Evolutionary conservation across 1,284 basidiomycete species (phyloP).

Genomic region (Malassezia equina): DNA sequence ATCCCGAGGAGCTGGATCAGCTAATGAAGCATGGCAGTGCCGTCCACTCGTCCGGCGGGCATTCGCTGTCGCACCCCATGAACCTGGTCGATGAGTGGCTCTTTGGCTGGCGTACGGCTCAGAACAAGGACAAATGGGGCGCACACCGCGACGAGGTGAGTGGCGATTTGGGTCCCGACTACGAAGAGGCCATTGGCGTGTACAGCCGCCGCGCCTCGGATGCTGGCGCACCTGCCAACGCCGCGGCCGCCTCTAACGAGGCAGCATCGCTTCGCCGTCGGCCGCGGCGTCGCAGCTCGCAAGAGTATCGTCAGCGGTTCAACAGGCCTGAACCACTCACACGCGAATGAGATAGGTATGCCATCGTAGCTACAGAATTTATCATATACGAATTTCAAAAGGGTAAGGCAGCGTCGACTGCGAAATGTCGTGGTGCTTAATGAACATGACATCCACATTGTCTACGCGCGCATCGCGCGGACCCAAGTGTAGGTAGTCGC

Average conservation of each 20-base stretch:
- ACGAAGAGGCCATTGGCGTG: slow-evolving; percentile 13
- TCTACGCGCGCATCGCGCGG: slow-evolving; percentile 12
- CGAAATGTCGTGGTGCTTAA: slow-evolving; percentile 15
- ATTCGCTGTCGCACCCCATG: slow-evolving; percentile 40
- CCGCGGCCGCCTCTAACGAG: not conserved
- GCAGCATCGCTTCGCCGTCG: not conserved
- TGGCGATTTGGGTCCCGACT: slow-evolving; percentile 11
- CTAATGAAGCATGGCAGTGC: slow-evolving; percentile 20
- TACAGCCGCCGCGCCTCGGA: not conserved
- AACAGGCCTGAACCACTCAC: not conserved
- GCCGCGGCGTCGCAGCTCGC: slow-evolving; percentile 2
- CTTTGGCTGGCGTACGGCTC: slow-evolving; percentile 63
- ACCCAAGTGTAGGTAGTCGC: slow-evolving; percentile 12
- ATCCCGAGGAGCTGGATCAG: slow-evolving; percentile 24
- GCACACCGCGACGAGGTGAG: not conserved
- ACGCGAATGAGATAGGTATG: not conserved
- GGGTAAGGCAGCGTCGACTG: slow-evolving; percentile 13
- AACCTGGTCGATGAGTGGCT: slow-evolving; percentile 79
- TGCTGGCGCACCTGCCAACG: not conserved
- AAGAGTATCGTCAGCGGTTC: slow-evolving; percentile 8
- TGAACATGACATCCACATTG: slow-evolving; percentile 18
- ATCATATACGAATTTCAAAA: slow-evolving; percentile 13
- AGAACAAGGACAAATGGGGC: slow-evolving; percentile 1
- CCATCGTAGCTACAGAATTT: not conserved
- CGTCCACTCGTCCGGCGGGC: slow-evolving; percentile 17